A percentile compares a stretch with the other conserved stretches of the same genome.
Conservation (phyloP, 2,329 filamentous ascomycete species). For the Stagonosporopsis vannaccii region DNA sequence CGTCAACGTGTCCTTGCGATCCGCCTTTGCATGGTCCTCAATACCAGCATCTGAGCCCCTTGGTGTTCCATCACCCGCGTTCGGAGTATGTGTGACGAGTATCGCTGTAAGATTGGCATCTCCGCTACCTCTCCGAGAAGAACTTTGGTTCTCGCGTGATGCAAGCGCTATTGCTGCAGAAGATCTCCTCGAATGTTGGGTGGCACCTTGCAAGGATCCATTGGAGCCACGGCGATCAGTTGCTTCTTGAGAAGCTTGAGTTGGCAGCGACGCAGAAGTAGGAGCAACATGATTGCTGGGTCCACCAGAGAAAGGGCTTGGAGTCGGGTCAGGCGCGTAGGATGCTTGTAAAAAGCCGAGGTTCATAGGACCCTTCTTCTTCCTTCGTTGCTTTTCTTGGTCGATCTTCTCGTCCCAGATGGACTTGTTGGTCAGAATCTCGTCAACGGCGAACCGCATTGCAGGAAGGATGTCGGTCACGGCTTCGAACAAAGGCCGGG, state of each 20-base stretch:
- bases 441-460: conserved; percentile 83
- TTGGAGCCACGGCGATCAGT: conserved; percentile 37
- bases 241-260: conserved; percentile 24
- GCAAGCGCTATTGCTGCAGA: conserved; percentile 36
- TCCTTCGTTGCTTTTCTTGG: conserved; percentile 63
- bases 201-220: conserved; percentile 33
- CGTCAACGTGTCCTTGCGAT: conserved; percentile 42
- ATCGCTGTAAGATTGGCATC: conserved; percentile 51
- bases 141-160: conserved; percentile 44
- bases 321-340: conserved; percentile 39
- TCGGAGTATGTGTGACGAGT: conserved; percentile 48
- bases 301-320: conserved; percentile 44
- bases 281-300: conserved; percentile 22
- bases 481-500: conserved; percentile 87
- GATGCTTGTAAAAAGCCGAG: conserved; percentile 31
- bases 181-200: conserved; percentile 38
- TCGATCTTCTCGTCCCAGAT: conserved; percentile 75
- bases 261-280: conserved; percentile 12
- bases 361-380: conserved; percentile 45
- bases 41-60: conserved; percentile 25
- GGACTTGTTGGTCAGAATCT: conserved; percentile 78
- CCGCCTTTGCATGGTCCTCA: conserved; percentile 28
- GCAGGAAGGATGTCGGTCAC: conserved; percentile 85
- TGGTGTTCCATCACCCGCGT: conserved; percentile 32
- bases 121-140: conserved; percentile 48